phyloP scores from a whole-genome alignment of 169 alveolate species.

The Plasmodium relictum region DNA sequence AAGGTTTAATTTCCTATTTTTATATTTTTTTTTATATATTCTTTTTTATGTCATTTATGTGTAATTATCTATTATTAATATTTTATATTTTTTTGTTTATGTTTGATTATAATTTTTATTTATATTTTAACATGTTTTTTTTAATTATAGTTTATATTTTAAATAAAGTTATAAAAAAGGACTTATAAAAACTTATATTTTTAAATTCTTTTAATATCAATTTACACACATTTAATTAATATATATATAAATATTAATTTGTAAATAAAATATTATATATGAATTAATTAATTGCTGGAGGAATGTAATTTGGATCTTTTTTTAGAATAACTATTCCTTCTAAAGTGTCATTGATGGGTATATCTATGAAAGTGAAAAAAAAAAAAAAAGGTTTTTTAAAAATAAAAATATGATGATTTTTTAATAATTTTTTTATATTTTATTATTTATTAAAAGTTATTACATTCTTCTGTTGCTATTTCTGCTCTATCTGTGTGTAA shows the following conservation, averaged over 20 bases:
- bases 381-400: not conserved
- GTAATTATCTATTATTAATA: too few relatives aligned
- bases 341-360: slow-evolving; percentile 74
- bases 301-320: slow-evolving; percentile 75
- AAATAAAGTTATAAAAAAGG: not conserved
- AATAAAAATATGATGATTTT: not conserved
- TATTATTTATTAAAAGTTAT: not conserved
- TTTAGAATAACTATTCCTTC: slow-evolving; percentile 79
- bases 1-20: not conserved
- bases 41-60: too few relatives aligned
- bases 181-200: not conserved
- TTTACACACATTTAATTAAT: not conserved
- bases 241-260: not conserved
- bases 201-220: not conserved
- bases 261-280: not conserved
- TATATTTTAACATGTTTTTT: too few relatives aligned
- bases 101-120: too few relatives aligned
- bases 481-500: slow-evolving; percentile 95
- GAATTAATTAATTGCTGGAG: slow-evolving; percentile 46
- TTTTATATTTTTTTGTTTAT: too few relatives aligned
- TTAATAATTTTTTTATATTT: not conserved
- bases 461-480: slow-evolving; percentile 93
- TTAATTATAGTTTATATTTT: not conserved
- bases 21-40: too few relatives aligned
- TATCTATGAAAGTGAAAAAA: slow-evolving; percentile 24